A percentile compares a stretch with the other conserved stretches of the same genome.
Evolutionary conservation across 202 grass and related monocot genomes (phyloP).

Genomic region (Brachypodium distachyon): DNA sequence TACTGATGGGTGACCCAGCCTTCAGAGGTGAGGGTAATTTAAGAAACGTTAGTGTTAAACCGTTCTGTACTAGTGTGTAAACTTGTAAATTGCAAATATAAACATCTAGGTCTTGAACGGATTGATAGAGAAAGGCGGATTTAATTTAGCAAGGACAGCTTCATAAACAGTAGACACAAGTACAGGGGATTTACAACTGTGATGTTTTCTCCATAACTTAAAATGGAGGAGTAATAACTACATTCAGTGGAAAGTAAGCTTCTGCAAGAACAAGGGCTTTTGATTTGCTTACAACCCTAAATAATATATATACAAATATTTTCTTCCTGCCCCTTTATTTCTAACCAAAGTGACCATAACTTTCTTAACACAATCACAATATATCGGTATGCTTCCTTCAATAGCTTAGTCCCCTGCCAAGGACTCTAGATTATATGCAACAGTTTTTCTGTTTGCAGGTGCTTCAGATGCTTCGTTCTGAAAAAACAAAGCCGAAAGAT

Average conservation of each 20-base stretch:
- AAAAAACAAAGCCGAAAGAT: background rate
- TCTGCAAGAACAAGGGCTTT: background rate
- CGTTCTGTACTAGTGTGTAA: too few species aligned
- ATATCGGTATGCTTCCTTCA: conserved; percentile 15
- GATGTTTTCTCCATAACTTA: background rate
- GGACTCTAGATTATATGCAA: conserved; percentile 13
- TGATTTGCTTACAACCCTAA: conserved; percentile 4
- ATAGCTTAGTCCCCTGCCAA: background rate
- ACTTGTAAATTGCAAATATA: too few species aligned
- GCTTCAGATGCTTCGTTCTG: conserved; percentile 26
- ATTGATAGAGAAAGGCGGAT: too few species aligned
- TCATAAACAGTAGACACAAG: conserved; percentile 16
- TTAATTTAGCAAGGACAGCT: too few species aligned
- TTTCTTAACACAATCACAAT: background rate
- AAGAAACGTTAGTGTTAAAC: too few species aligned
- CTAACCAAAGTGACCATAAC: background rate
- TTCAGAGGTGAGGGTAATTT: too few species aligned
- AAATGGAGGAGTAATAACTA: background rate
- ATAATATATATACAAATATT: background rate
- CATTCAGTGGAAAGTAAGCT: background rate
- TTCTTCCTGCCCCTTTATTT: conserved; percentile 32
- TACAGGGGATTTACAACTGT: conserved; percentile 17
- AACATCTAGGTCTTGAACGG: too few species aligned
- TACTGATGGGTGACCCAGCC: too few species aligned
- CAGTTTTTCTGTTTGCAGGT: background rate